Conservation (phyloP, 768 basidiomycete species). For the Tulasnella sp. region DNA sequence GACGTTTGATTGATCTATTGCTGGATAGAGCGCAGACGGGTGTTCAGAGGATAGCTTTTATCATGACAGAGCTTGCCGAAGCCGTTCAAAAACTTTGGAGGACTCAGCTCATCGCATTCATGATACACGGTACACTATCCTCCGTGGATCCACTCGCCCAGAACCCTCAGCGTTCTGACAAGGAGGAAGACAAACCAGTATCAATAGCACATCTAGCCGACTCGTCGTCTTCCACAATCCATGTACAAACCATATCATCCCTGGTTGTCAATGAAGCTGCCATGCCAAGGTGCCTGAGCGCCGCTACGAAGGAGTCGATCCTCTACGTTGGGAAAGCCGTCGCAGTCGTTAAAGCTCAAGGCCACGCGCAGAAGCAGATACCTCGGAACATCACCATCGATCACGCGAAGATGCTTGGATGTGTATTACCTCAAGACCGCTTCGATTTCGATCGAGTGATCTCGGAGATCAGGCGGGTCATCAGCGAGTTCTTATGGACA, state of each 20-base stretch:
- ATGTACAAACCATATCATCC: background rate
- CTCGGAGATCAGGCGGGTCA: slow-evolving; percentile 59
- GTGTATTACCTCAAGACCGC: slow-evolving; percentile 61
- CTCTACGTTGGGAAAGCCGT: slow-evolving; percentile 79
- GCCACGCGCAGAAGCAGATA: slow-evolving; percentile 47
- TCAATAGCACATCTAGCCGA: background rate
- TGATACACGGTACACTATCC: slow-evolving; percentile 65
- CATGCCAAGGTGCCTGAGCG: slow-evolving; percentile 64
- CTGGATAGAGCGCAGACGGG: slow-evolving; percentile 63
- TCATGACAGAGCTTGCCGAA: slow-evolving; percentile 56
- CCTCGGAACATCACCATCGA: slow-evolving; percentile 54
- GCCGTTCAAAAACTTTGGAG: slow-evolving; percentile 78
- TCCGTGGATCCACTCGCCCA: slow-evolving; percentile 54
- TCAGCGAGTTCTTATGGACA: slow-evolving; percentile 91
- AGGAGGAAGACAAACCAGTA: slow-evolving; percentile 24
- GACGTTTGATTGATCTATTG: slow-evolving; percentile 70
- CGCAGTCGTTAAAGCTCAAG: slow-evolving; percentile 63
- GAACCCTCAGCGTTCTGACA: background rate
- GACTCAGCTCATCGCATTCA: slow-evolving; percentile 67
- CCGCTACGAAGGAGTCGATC: slow-evolving; percentile 67
- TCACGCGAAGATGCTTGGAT: slow-evolving; percentile 53
- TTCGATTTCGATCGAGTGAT: slow-evolving; percentile 68
- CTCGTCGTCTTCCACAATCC: background rate
- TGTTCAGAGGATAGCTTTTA: slow-evolving; percentile 59
- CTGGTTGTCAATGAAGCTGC: slow-evolving; percentile 45